Evolutionary conservation across 1,284 basidiomycete genomes (phyloP), one percentile per base, ranked within the genome.

Genomic region (Ustilago nuda): DNA sequence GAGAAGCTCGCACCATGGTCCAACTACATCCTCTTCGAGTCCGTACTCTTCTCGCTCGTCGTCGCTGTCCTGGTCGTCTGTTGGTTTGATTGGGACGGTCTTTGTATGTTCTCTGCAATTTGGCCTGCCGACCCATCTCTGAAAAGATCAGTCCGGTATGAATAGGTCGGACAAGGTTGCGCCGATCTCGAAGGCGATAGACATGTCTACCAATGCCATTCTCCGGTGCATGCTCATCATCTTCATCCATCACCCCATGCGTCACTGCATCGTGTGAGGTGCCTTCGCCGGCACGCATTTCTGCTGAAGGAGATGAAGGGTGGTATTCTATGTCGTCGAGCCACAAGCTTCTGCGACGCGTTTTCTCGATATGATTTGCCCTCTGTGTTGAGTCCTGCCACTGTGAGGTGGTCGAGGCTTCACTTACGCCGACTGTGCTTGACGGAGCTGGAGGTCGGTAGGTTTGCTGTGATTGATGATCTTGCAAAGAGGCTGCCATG

Each of bases 371-470:
- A 17, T 35, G 23, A 15, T 39, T 27, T 32, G 32, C 33, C 8
- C 55, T 30, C 35, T 50, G 48, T 15, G 39, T 41, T 39, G 37
- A 23, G 46, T 33, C 48, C 51, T 33, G 35, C 53, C 56, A 37
- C 30, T 41, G 30, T 4, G n/a, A 33, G 2, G 41, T 36, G 48
- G 56, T 27, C 19, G n/a, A 35, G 17, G 37, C 30, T n/a, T 12
- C 43, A 72, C 70, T 72, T 72, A 72, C 70, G 56, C 70, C 70
- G 33, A 72, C 65, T 61, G 71, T 67, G 57, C 65, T 64, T 58
- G 61, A 61, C 17, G 63, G 67, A 45, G 64, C 72, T 30, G 67
- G 53, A 56, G 62, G 63, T 56, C 60, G 56, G 41, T 61, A 60
- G 3, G 66, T 33, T 39, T 62, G 62, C 23, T 66, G 70, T 19